phyloP scores from a whole-genome alignment of 768 basidiomycete species.

The Ramaria rubella region DNA sequence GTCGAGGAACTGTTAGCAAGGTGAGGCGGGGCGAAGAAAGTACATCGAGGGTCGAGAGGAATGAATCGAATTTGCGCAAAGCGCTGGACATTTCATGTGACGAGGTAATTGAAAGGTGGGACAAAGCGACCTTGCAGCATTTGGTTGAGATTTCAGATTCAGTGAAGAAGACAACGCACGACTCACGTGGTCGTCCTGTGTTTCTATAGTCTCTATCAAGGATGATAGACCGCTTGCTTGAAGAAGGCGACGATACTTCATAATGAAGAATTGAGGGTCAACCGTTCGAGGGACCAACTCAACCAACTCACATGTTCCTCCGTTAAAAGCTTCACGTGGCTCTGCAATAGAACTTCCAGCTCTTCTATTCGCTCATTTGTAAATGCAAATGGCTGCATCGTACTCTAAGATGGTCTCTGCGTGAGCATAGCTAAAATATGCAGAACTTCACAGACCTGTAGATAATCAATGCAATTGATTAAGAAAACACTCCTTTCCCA shows the following conservation, averaged over 20 bases:
- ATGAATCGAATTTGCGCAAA: slow-evolving; percentile 67
- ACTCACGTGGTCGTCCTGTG: slow-evolving; percentile 29
- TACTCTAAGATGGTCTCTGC: slow-evolving; percentile 34
- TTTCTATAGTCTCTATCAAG: slow-evolving; percentile 29
- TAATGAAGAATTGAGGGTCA: neutral
- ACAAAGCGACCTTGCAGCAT: slow-evolving; percentile 61
- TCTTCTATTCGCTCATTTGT: slow-evolving; percentile 51
- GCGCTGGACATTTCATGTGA: slow-evolving; percentile 55
- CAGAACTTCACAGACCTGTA: slow-evolving; percentile 40
- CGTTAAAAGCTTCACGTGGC: slow-evolving; percentile 55
- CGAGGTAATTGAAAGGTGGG: slow-evolving; percentile 61
- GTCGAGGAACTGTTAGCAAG: slow-evolving; percentile 57
- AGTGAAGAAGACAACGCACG: slow-evolving; percentile 13
- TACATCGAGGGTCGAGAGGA: slow-evolving; percentile 79
- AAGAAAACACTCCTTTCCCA: slow-evolving; percentile 86
- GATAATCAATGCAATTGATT: slow-evolving; percentile 78
- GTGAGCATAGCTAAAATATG: neutral
- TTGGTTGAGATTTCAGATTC: slow-evolving; percentile 11
- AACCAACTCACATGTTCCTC: slow-evolving; percentile 69
- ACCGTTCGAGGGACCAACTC: neutral
- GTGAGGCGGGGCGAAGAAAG: slow-evolving; percentile 75
- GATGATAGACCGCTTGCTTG: slow-evolving; percentile 35
- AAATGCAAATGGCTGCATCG: slow-evolving; percentile 63
- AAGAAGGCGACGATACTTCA: slow-evolving; percentile 30
- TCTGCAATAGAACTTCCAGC: slow-evolving; percentile 56